Percentiles rank a stretch among this genome's conserved stretches.
These are phyloP conservation scores for Chlamydomonas sphaeroides DNA, from an alignment of 139 green algal genomes.

Conservation along the genomic window DNA sequence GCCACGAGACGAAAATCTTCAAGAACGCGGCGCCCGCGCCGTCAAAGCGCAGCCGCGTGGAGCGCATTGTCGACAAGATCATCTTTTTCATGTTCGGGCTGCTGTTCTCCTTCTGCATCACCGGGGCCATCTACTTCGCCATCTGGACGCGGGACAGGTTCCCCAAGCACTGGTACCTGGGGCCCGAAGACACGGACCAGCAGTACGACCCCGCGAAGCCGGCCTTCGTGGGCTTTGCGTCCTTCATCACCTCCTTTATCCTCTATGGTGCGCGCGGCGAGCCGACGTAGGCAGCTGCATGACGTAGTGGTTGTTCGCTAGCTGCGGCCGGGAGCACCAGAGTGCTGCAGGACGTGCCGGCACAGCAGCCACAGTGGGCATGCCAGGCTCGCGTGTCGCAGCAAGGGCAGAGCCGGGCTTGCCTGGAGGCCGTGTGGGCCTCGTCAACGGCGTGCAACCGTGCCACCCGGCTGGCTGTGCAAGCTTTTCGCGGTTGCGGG, in stretches of 20 bases:
- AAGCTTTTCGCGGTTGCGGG: too few relatives aligned
- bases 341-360: too few relatives aligned
- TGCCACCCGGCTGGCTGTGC: too few relatives aligned
- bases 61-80: constrained; percentile 77
- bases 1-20: constrained; percentile 84
- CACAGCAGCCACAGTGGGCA: too few relatives aligned
- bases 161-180: constrained; percentile 69
- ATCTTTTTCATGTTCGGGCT: constrained; percentile 82
- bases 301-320: too few relatives aligned
- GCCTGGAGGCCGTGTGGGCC: too few relatives aligned
- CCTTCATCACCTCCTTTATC: constrained; percentile 82
- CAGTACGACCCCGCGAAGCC: constrained; percentile 61
- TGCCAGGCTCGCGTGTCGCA: too few relatives aligned
- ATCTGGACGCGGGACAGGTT: constrained; percentile 58
- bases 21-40: constrained; percentile 76
- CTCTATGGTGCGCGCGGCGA: constrained; percentile 73
- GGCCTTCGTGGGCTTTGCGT: constrained; percentile 56
- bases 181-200: constrained; percentile 4
- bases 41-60: constrained; percentile 75
- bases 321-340: too few relatives aligned
- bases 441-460: too few relatives aligned
- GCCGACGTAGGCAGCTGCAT: too few relatives aligned
- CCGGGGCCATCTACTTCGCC: constrained; percentile 59
- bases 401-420: too few relatives aligned
- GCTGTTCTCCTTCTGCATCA: constrained; percentile 76